A percentile compares a stretch with the other conserved stretches of the same genome.
Conservation (phyloP, 2,329 filamentous ascomycete genomes). For the Exophiala viscosa region DNA sequence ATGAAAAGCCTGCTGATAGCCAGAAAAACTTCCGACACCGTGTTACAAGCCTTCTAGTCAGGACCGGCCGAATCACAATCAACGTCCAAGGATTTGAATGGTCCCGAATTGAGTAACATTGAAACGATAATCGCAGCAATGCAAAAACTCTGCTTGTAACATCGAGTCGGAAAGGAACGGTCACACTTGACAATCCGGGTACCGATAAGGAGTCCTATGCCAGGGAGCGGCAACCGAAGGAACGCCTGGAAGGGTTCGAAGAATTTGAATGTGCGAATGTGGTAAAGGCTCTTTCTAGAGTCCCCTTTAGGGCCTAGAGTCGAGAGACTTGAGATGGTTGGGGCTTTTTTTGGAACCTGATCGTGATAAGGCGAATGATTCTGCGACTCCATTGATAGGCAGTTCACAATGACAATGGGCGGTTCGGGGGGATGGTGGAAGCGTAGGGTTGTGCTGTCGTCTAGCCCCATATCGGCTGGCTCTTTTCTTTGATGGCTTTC, state of each 20-base stretch:
- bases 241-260: conserved; percentile 2
- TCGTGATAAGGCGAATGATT: conserved; percentile 21
- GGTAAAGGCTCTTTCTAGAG: not conserved
- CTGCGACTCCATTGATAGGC: conserved; percentile 8
- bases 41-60: conserved; percentile 20
- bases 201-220: not conserved
- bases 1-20: conserved; percentile 18
- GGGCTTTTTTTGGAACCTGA: conserved; percentile 13
- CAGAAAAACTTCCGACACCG: conserved; percentile 23
- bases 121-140: conserved; percentile 11
- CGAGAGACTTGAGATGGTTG: not conserved
- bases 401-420: conserved; percentile 3
- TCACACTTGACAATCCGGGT: conserved; percentile 9
- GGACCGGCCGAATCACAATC: conserved; percentile 20
- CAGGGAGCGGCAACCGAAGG: conserved; percentile 5
- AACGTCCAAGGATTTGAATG: conserved; percentile 19
- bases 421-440: conserved; percentile 10
- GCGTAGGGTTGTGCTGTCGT: not conserved
- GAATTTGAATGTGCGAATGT: not conserved
- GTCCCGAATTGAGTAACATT: conserved; percentile 16
- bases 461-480: conserved; percentile 9
- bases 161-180: conserved; percentile 2
- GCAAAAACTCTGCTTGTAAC: conserved; percentile 4
- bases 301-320: not conserved
- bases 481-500: conserved; percentile 9